A percentile compares a stretch with the other conserved stretches of the same genome.
Conservation (phyloP, 345 rosid species). For the Acer yangbiense region DNA sequence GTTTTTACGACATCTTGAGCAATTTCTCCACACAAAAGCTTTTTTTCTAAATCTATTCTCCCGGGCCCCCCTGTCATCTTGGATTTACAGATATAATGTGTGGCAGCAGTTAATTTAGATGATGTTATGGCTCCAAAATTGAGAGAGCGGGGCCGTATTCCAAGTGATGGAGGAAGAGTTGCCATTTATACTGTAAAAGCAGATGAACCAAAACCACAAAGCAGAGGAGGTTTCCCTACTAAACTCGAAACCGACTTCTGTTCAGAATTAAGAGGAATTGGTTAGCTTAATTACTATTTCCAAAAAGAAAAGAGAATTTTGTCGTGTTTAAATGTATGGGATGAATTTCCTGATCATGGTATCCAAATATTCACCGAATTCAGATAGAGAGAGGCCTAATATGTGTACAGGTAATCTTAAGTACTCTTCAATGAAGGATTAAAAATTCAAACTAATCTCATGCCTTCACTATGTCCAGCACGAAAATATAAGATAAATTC, state of each 20-base stretch:
- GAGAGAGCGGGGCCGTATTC: conserved; percentile 34
- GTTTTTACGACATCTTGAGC: conserved; percentile 18
- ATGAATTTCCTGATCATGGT: neutral
- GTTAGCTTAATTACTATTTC: neutral
- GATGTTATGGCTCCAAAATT: conserved; percentile 34
- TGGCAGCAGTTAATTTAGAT: conserved; percentile 36
- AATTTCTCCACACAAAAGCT: conserved; percentile 27
- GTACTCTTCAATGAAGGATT: neutral
- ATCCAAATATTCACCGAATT: neutral
- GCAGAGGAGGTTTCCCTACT: conserved; percentile 16
- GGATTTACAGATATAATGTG: conserved; percentile 25
- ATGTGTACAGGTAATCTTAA: neutral
- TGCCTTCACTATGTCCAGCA: neutral
- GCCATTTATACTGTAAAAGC: conserved; percentile 44
- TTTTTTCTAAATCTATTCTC: conserved; percentile 31
- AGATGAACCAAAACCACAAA: conserved; percentile 15
- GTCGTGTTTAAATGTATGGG: no score
- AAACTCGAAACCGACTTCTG: conserved; percentile 23
- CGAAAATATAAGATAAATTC: conserved; percentile 6
- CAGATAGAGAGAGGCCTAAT: conserved; percentile 3
- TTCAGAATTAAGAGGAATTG: conserved; percentile 10
- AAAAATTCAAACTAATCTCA: neutral
- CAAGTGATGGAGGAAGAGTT: conserved; percentile 41
- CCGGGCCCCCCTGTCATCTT: conserved; percentile 24
- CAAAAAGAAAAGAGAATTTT: neutral